These are phyloP conservation scores for Aspergillus ellipticus DNA, from an alignment of 495 filamentous ascomycete genomes.

Conservation along the genomic window DNA sequence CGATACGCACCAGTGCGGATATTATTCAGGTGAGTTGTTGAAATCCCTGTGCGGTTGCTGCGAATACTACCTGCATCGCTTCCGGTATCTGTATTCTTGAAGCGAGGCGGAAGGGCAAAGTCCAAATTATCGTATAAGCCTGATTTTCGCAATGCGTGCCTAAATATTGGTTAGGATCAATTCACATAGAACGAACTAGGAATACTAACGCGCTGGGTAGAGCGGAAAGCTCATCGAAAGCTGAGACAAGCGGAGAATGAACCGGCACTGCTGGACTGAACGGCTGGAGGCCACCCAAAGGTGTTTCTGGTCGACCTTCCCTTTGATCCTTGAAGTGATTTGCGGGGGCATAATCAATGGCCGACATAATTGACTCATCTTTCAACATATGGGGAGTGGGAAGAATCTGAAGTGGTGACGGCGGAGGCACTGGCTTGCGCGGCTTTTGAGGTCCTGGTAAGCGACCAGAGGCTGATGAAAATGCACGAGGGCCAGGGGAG, in stretches of 20 bases:
- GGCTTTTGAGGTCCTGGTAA: constrained; percentile 46
- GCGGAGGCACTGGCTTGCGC: constrained; percentile 67
- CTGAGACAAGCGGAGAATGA: constrained; percentile 71
- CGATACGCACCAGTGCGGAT: constrained; percentile 88
- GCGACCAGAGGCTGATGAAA: constrained; percentile 63
- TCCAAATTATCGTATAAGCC: constrained; percentile 85
- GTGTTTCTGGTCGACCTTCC: constrained; percentile 75
- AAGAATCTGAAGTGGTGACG: constrained; percentile 66
- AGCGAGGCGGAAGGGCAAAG: constrained; percentile 89
- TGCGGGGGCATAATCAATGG: constrained; percentile 87
- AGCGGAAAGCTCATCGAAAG: constrained; percentile 79
- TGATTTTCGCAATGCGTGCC: constrained; percentile 83
- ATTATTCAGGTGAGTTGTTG: constrained; percentile 63
- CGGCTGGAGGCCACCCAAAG: constrained; percentile 67
- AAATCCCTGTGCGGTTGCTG: constrained; percentile 79
- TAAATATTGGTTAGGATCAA: constrained; percentile 36
- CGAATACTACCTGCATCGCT: constrained; percentile 90
- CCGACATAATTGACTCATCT: constrained; percentile 72
- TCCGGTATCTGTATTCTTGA: constrained; percentile 63
- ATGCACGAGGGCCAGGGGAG: constrained; percentile 56
- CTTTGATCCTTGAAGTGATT: constrained; percentile 61
- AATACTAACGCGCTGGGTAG: constrained; percentile 88
- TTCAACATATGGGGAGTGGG: constrained; percentile 83
- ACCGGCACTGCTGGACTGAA: constrained; percentile 67
- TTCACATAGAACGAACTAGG: not conserved